Base-by-base conservation (phyloP, 1,139 yeast genomes). In the Lodderomyces metapsilosis region DNA sequence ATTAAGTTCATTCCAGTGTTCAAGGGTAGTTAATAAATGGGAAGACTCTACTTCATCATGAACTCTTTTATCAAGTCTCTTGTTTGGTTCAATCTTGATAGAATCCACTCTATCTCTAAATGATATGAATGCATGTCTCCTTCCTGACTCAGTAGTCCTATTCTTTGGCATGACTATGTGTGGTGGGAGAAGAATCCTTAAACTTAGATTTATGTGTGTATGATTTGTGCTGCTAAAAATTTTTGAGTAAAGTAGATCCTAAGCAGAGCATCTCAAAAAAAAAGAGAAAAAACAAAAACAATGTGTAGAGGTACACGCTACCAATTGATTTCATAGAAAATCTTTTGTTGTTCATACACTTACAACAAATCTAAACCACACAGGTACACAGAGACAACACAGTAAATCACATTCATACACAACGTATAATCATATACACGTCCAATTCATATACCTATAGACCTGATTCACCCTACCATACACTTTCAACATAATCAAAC, bases 1-100 rank as follows among this genome's bases (percentile, higher is more conserved):
- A 58, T 91, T 92, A 42, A 88, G 78, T 57, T 92, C 98, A 47
- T 72, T 75, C 97, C 98, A 92, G 54, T 88, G 89, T 42, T 84
- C 84, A 46, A 87, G 70, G 0, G 96, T 82, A 5, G 95, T 76
- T 31, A 83, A 64, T 52, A 91, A 87, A 61, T 85, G 92, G 1
- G 96, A 88, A 2, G 81, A 66, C 49, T 85, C 92, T 33, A 77
- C 87, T 32, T 45, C 43, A 55, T 84, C 89, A 48, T 82, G 84
- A 4, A 83, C 84, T 55, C 86, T 73, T 52, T 78, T 78, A 33
- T 74, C 69, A 38, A 86, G 67, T 46, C 79, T 76, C 46, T 84
- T 74, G 24, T 79, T 76, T 0, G 97, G 97, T 57, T 89, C 97
- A 46, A 92, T 89, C 57, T 84, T 83, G 47, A 92, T 78, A 21